Evolutionary conservation across 495 filamentous ascomycete genomes (phyloP), one percentile per base, ranked within the genome.

Genomic region (Jackrogersella minutella): DNA sequence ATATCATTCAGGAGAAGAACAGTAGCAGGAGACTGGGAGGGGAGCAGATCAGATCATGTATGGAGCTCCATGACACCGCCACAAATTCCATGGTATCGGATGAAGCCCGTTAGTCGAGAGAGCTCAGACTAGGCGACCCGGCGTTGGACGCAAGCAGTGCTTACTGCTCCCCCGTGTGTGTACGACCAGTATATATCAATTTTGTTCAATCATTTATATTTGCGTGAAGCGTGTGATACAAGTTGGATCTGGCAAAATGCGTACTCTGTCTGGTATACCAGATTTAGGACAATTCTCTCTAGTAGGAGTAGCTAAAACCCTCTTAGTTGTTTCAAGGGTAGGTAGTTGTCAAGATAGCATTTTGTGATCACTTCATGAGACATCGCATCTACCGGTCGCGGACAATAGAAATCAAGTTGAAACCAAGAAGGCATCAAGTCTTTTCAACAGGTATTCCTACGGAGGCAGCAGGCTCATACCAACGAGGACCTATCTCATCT

Each of bases 121-220:
- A 62, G 39, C 33, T 55, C 39, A n/a, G 37, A 39, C 28, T 54
- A 46, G 49, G 49, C 30, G 37, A 39, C 28, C 46, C 36, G 49
- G 49, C 30, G 17, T 37, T 19, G 37, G 30, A 62, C 26, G 21
- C 16, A 16, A 16, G 47, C 22, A 31, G 30, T 26, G 17, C 34
- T 22, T n/a, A 49, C 34, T 57, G 43, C 44, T 41, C 41, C 43
- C 44, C 34, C 54, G 51, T 69, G 68, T 73, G 71, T 73, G 51
- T 71, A 69, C 53, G 62, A 67, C 34, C 41, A 67, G 49, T 69
- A 69, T 52, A 64, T 44, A 50, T 41, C 59, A 55, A 21, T 30
- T 19, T 58, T 54, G 37, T 30, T 39, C 21, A 55, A 30, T 26
- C 26, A 49, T 5, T 13, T 21, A 22, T 50, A 53, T 53, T 43